Percentiles rank a stretch among this genome's conserved stretches.
Evolutionary conservation across 192 early-diverging fungal species (phyloP).

Genomic region (Umbelopsis sp.): DNA sequence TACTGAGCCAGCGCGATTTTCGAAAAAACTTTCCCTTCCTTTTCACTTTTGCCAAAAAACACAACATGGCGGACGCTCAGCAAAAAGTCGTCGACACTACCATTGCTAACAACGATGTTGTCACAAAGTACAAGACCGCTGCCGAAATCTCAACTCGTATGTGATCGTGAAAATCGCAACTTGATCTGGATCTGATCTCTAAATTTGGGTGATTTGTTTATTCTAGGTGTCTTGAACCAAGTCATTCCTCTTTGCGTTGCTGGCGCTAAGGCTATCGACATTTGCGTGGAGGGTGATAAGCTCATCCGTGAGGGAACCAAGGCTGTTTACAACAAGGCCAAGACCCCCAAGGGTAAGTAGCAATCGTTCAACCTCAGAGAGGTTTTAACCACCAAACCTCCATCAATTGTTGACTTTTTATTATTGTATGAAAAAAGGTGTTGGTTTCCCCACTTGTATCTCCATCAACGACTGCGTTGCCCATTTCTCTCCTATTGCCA

Average conservation of each 20-base stretch:
- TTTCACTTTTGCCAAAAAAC: conserved; percentile 6
- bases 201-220: conserved; percentile 31
- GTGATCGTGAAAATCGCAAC: conserved; percentile 9
- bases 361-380: background rate
- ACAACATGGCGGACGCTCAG: conserved; percentile 29
- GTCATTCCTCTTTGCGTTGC: conserved; percentile 70
- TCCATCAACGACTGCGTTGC: conserved; percentile 83
- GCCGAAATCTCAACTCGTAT: conserved; percentile 87
- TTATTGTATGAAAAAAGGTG: conserved; percentile 46
- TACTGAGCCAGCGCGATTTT: background rate
- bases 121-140: conserved; percentile 92
- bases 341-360: conserved; percentile 68
- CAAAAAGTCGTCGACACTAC: conserved; percentile 44
- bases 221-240: conserved; percentile 67
- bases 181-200: background rate
- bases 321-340: conserved; percentile 80
- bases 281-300: conserved; percentile 89
- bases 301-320: conserved; percentile 78
- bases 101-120: conserved; percentile 72
- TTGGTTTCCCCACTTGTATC: conserved; percentile 87
- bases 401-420: background rate
- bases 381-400: background rate
- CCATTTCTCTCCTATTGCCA: conserved; percentile 85
- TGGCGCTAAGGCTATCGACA: conserved; percentile 83
- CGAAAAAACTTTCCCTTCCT: conserved; percentile 20